Evolutionary conservation across 352 stramenopile species (phyloP).

Genomic region (Phytophthora pini): DNA sequence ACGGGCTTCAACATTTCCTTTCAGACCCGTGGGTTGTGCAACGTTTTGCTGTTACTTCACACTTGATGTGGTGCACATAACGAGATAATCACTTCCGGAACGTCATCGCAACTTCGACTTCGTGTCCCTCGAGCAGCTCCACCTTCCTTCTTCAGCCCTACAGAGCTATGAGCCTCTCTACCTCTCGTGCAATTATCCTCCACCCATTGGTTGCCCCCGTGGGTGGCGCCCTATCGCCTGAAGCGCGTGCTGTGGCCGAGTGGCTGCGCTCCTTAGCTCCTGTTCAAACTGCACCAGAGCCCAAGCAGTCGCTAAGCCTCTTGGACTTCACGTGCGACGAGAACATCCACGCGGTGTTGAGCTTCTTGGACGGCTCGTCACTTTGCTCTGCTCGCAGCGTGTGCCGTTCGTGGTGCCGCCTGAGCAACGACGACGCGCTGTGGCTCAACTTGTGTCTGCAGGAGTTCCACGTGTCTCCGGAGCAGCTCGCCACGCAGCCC

Average conservation of each 20-base stretch:
- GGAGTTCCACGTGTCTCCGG: constrained; percentile 81
- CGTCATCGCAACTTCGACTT: constrained; percentile 25
- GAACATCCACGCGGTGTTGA: constrained; percentile 65
- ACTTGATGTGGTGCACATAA: not conserved
- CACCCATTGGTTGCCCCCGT: constrained; percentile 66
- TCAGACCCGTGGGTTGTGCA: not conserved
- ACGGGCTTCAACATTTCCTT: not conserved
- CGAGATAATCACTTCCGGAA: not conserved
- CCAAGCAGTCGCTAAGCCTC: constrained; percentile 36
- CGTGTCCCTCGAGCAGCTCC: not conserved
- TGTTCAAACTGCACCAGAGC: constrained; percentile 30
- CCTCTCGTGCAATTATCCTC: constrained; percentile 62
- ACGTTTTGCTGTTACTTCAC: not conserved
- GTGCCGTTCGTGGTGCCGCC: constrained; percentile 57
- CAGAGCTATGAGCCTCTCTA: constrained; percentile 15
- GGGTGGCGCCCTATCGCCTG: constrained; percentile 32
- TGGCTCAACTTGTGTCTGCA: constrained; percentile 73
- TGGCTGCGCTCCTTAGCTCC: constrained; percentile 42
- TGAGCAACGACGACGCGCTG: constrained; percentile 64
- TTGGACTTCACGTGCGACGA: constrained; percentile 83
- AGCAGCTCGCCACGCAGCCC: constrained; percentile 62
- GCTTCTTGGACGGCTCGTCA: constrained; percentile 74
- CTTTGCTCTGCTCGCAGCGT: constrained; percentile 64
- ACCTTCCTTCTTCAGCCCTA: not conserved
- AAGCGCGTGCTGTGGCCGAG: constrained; percentile 42